Conservation (phyloP, 768 basidiomycete genomes). For the Mycena leptocephala region DNA sequence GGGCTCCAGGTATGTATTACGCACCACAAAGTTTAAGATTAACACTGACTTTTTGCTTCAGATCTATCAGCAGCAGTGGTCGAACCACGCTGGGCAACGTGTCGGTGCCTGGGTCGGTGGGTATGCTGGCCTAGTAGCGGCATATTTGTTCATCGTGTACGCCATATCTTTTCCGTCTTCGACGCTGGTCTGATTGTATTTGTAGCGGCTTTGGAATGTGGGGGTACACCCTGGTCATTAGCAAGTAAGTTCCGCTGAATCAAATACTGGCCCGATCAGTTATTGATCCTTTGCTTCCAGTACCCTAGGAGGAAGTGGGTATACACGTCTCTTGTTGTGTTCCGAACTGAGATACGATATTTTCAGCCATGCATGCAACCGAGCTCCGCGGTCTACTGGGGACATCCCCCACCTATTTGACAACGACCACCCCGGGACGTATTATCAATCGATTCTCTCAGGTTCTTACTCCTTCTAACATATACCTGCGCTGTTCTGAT, state of each 20-base stretch:
- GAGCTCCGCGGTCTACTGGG: background rate
- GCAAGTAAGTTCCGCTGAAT: too few relatives aligned
- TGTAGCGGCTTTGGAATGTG: background rate
- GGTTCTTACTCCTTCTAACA: too few relatives aligned
- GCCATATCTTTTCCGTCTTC: background rate
- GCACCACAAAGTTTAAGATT: too few relatives aligned
- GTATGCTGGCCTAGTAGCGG: background rate
- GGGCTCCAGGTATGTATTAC: background rate
- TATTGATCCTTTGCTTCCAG: too few relatives aligned
- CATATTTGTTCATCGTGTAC: background rate
- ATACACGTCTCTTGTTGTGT: too few relatives aligned
- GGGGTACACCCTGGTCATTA: background rate
- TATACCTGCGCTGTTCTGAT: too few relatives aligned
- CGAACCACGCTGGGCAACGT: background rate
- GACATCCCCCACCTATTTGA: background rate
- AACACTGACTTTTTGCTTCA: too few relatives aligned
- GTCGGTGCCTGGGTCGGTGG: slow-evolving; percentile 11
- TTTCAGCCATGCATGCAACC: background rate
- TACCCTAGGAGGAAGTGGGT: too few relatives aligned
- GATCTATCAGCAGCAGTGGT: slow-evolving; percentile 22
- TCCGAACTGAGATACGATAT: too few relatives aligned
- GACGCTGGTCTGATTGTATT: too few relatives aligned
- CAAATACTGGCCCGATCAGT: too few relatives aligned
- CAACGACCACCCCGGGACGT: background rate
- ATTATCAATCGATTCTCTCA: slow-evolving; percentile 7